These are phyloP conservation scores for Boletus albobrunnescens DNA, from an alignment of 1,284 basidiomycete genomes.

Conservation along the genomic window DNA sequence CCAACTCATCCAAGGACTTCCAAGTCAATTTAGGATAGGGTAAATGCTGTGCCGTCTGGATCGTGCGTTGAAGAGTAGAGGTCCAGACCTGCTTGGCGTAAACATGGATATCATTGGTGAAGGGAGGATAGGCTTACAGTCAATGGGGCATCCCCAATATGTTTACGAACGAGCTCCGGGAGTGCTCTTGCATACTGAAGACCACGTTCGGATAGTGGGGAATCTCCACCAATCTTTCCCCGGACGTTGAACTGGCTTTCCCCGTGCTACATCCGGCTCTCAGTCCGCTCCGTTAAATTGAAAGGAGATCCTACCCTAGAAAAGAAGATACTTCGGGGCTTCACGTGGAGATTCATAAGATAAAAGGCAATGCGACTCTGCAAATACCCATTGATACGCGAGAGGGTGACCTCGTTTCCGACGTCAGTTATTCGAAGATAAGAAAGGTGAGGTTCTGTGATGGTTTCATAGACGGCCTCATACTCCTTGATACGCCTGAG, in stretches of 20 bases:
- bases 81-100: slow-evolving; percentile 80
- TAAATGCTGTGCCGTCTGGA: slow-evolving; percentile 82
- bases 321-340: slow-evolving; percentile 95
- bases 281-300: neutral
- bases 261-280: slow-evolving; percentile 68
- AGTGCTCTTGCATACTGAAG: slow-evolving; percentile 83
- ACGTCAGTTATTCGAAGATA: slow-evolving; percentile 89
- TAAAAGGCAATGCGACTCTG: slow-evolving; percentile 98
- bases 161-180: slow-evolving; percentile 84
- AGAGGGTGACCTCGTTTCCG: slow-evolving; percentile 80
- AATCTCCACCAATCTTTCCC: slow-evolving; percentile 97
- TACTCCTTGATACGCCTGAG: slow-evolving; percentile 88
- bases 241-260: slow-evolving; percentile 97
- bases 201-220: slow-evolving; percentile 80
- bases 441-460: slow-evolving; percentile 82
- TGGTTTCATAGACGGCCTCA: slow-evolving; percentile 93
- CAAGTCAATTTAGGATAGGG: slow-evolving; percentile 93
- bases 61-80: slow-evolving; percentile 88
- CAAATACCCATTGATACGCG: slow-evolving; percentile 86
- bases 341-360: slow-evolving; percentile 96
- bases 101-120: neutral
- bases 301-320: slow-evolving; percentile 65
- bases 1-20: slow-evolving; percentile 98
- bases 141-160: slow-evolving; percentile 84
- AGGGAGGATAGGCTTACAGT: slow-evolving; percentile 56